Conservation (phyloP, 2,329 filamentous ascomycete genomes). For the Ophiostoma tasmaniense region DNA sequence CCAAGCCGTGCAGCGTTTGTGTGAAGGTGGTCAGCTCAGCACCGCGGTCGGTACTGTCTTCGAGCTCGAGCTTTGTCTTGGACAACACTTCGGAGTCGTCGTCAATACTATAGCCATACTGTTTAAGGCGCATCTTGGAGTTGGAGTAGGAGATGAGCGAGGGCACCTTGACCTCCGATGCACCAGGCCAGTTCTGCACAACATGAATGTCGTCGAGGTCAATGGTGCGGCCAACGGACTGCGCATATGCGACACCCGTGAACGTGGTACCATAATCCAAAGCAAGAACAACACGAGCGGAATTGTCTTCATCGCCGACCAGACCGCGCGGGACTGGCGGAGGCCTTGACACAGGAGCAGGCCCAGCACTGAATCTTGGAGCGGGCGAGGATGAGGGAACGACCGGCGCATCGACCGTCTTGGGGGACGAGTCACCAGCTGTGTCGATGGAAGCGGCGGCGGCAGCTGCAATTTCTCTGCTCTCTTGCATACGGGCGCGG, state of each 20-base stretch:
- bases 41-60: slow-evolving; percentile 7
- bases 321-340: neutral
- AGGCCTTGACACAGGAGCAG: neutral
- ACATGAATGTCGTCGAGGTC: slow-evolving; percentile 17
- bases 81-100: slow-evolving; percentile 14
- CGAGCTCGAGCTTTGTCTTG: slow-evolving; percentile 21
- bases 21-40: slow-evolving; percentile 15
- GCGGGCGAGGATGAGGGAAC: neutral
- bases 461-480: neutral
- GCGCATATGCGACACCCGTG: slow-evolving; percentile 18
- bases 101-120: slow-evolving; percentile 20
- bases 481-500: slow-evolving; percentile 7
- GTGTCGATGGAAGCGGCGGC: neutral
- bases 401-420: neutral
- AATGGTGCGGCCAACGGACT: slow-evolving; percentile 8
- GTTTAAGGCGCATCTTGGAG: slow-evolving; percentile 7
- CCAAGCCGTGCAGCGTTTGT: slow-evolving; percentile 16
- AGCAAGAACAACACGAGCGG: slow-evolving; percentile 16
- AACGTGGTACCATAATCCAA: slow-evolving; percentile 22
- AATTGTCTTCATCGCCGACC: neutral
- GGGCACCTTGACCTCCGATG: slow-evolving; percentile 17
- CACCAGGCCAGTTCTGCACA: slow-evolving; percentile 17
- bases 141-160: slow-evolving; percentile 20
- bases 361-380: neutral
- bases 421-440: neutral